phyloP scores from a whole-genome alignment of 306 rosid genomes.

The Parietaria judaica region DNA sequence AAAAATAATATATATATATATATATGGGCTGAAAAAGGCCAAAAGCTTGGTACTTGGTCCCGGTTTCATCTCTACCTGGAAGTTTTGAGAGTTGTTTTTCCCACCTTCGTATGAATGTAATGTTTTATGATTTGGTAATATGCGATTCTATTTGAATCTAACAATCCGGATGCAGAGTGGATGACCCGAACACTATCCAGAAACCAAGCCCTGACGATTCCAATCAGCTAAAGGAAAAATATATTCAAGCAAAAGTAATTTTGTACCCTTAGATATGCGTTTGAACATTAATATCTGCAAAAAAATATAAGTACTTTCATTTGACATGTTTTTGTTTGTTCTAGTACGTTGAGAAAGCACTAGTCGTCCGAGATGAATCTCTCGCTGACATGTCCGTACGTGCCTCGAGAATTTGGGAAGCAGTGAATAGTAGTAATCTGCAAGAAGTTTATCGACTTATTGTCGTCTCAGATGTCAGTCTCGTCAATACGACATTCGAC shows the following conservation, averaged over 20 bases:
- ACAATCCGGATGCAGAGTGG: constrained; percentile 41
- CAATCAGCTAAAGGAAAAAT: constrained; percentile 63
- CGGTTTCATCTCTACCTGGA: background rate
- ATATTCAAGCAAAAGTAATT: constrained; percentile 81
- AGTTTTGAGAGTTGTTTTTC: constrained; percentile 3
- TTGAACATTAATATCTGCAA: too few species aligned
- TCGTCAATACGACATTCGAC: constrained; percentile 53
- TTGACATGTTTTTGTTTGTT: constrained; percentile 7
- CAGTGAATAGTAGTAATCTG: constrained; percentile 49
- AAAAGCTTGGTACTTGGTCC: too few species aligned
- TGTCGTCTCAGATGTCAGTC: constrained; percentile 43
- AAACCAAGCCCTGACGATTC: constrained; percentile 64
- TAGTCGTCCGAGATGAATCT: constrained; percentile 47
- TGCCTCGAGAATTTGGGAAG: constrained; percentile 62
- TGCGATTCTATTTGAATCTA: constrained; percentile 1
- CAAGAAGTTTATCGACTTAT: constrained; percentile 67
- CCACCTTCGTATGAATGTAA: background rate
- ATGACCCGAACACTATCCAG: constrained; percentile 32
- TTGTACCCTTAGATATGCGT: background rate
- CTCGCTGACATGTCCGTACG: constrained; percentile 31
- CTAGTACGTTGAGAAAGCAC: constrained; percentile 73
- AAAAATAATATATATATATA: too few species aligned
- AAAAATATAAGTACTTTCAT: too few species aligned
- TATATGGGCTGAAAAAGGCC: too few species aligned
- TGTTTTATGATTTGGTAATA: background rate